These are phyloP conservation scores for Venturia effusa DNA, from an alignment of 2,329 filamentous ascomycete species.

Conservation along the genomic window DNA sequence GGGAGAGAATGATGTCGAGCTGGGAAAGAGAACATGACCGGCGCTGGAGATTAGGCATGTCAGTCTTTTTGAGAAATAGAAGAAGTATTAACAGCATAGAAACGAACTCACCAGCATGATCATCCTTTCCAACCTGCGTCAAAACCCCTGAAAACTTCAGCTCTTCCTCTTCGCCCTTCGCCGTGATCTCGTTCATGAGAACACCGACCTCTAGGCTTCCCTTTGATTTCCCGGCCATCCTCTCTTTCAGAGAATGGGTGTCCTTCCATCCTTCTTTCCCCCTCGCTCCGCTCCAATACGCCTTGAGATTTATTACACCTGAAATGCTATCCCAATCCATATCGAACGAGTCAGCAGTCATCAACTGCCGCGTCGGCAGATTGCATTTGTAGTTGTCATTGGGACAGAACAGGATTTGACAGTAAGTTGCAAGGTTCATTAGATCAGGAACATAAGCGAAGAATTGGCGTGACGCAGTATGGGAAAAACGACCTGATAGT, in stretches of 20 bases:
- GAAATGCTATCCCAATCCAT: slow-evolving; percentile 65
- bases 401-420: slow-evolving; percentile 42
- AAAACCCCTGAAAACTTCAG: slow-evolving; percentile 69
- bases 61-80: neutral
- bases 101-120: slow-evolving; percentile 45
- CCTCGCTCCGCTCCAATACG: slow-evolving; percentile 42
- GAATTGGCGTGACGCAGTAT: slow-evolving; percentile 57
- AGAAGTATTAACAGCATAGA: neutral
- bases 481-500: slow-evolving; percentile 48
- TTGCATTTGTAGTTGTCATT: slow-evolving; percentile 36
- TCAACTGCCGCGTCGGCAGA: slow-evolving; percentile 34
- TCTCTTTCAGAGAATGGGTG: slow-evolving; percentile 21
- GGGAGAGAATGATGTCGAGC: slow-evolving; percentile 59
- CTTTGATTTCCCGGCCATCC: slow-evolving; percentile 23
- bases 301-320: slow-evolving; percentile 53
- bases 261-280: slow-evolving; percentile 34
- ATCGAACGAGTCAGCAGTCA: slow-evolving; percentile 55
- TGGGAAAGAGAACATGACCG: slow-evolving; percentile 74
- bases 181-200: slow-evolving; percentile 47
- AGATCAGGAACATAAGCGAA: slow-evolving; percentile 54
- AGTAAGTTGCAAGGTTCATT: slow-evolving; percentile 41
- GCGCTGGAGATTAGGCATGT: slow-evolving; percentile 34
- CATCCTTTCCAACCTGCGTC: slow-evolving; percentile 65
- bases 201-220: slow-evolving; percentile 69
- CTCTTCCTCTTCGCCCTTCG: slow-evolving; percentile 57